phyloP scores from a whole-genome alignment of 495 filamentous ascomycete genomes.

The Hyphodiscus hymeniophilus region DNA sequence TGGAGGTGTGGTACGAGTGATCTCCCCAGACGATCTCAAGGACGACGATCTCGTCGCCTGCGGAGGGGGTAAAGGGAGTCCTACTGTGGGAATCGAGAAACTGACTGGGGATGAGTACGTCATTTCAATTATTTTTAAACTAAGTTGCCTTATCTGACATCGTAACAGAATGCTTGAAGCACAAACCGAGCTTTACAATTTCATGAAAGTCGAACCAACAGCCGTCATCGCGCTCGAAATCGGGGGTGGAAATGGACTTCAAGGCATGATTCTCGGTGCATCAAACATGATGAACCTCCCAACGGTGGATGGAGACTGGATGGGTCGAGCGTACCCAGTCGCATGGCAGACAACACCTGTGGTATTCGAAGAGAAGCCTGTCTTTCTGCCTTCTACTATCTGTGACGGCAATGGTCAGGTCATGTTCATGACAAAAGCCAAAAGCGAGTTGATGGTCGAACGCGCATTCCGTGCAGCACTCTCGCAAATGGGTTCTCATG shows the following conservation, averaged over 20 bases:
- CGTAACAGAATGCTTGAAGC: constrained; percentile 33
- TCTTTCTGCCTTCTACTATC: constrained; percentile 37
- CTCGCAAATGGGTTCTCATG: constrained; percentile 39
- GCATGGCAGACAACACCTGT: constrained; percentile 50
- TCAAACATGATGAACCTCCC: constrained; percentile 40
- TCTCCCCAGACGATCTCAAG: constrained; percentile 33
- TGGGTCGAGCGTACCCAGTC: constrained; percentile 48
- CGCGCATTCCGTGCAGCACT: constrained; percentile 33
- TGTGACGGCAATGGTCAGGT: constrained; percentile 44
- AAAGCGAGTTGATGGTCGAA: constrained; percentile 32
- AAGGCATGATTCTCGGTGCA: constrained; percentile 42
- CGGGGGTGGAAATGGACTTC: constrained; percentile 45
- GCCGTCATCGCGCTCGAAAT: constrained; percentile 44
- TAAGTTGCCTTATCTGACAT: not conserved
- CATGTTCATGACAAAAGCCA: constrained; percentile 34
- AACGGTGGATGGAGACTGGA: constrained; percentile 47
- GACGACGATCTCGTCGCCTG: constrained; percentile 37
- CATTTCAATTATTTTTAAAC: not conserved
- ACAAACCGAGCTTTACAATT: constrained; percentile 37
- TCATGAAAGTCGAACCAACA: constrained; percentile 15
- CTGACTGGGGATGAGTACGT: constrained; percentile 35
- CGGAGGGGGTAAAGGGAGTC: constrained; percentile 39
- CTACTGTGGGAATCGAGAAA: constrained; percentile 43
- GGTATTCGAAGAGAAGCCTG: constrained; percentile 39
- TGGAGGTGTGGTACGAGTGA: constrained; percentile 38